A percentile compares a stretch with the other conserved stretches of the same genome.
Conservation (phyloP, 2,329 filamentous ascomycete species). For the Akanthomyces muscarius region DNA sequence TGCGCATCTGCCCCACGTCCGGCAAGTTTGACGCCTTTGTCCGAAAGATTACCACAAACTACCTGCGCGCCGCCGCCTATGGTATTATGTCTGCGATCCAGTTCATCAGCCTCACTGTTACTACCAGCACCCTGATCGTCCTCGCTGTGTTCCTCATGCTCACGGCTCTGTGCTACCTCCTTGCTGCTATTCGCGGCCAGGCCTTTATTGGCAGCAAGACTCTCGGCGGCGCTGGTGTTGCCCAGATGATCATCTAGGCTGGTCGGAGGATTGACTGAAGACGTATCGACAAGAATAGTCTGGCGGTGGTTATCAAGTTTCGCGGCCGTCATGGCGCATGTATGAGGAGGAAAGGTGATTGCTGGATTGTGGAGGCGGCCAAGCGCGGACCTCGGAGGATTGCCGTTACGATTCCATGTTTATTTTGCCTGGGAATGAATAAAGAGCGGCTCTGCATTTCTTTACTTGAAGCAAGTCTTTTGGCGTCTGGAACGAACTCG, state of each 20-base stretch:
- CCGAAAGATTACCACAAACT: constrained; percentile 91
- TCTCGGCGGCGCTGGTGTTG: constrained; percentile 77
- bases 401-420: constrained; percentile 14
- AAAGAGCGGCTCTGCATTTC: constrained; percentile 15
- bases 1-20: constrained; percentile 96
- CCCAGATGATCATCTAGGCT: constrained; percentile 89
- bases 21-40: constrained; percentile 83
- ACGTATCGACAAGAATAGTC: neutral
- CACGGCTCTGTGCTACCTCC: constrained; percentile 73
- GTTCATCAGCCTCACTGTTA: constrained; percentile 70
- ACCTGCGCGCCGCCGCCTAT: constrained; percentile 91
- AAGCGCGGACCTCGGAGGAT: neutral
- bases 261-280: neutral
- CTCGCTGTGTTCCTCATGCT: constrained; percentile 77
- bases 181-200: constrained; percentile 78
- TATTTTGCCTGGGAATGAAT: constrained; percentile 16
- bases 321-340: neutral
- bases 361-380: neutral
- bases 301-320: neutral
- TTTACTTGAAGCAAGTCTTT: constrained; percentile 9
- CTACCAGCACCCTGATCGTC: constrained; percentile 72
- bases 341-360: neutral
- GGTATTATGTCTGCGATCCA: constrained; percentile 74
- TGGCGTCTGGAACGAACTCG: constrained; percentile 8
- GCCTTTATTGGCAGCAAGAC: constrained; percentile 76